Percentiles rank a stretch among this genome's conserved stretches.
These are phyloP conservation scores for Fusarium sp. DNA, from an alignment of 2,329 filamentous ascomycete species.

Conservation along the genomic window DNA sequence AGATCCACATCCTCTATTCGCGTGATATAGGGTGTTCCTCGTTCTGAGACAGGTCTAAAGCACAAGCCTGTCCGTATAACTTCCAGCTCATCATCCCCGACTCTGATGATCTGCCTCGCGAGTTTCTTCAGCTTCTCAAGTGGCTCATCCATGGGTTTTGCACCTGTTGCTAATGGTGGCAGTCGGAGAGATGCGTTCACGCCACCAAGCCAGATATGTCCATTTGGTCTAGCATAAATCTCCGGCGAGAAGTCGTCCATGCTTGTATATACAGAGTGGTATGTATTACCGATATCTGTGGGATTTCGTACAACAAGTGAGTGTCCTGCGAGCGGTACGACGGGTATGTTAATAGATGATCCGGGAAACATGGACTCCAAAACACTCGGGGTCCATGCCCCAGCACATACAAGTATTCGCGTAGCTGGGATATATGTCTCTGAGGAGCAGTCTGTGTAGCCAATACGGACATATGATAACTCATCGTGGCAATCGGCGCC, in stretches of 20 bases:
- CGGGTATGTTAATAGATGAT: conserved; percentile 60
- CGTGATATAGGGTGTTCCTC: conserved; percentile 70
- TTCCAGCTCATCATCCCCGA: conserved; percentile 61
- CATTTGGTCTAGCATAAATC: conserved; percentile 72
- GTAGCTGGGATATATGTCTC: conserved; percentile 68
- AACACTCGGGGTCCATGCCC: conserved; percentile 76
- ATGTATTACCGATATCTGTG: conserved; percentile 55
- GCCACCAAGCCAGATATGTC: conserved; percentile 78
- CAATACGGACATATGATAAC: conserved; percentile 62
- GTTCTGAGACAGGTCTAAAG: conserved; percentile 74
- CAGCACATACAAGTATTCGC: conserved; percentile 72
- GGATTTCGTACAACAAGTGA: conserved; percentile 74
- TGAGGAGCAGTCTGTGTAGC: conserved; percentile 53
- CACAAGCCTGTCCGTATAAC: conserved; percentile 73
- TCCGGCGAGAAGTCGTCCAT: conserved; percentile 73
- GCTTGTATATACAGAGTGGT: conserved; percentile 75
- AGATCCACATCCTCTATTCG: conserved; percentile 66
- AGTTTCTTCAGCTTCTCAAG: conserved; percentile 60
- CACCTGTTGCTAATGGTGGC: conserved; percentile 54
- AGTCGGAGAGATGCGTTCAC: conserved; percentile 72
- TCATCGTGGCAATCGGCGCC: conserved; percentile 59
- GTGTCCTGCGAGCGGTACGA: conserved; percentile 71
- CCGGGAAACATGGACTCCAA: conserved; percentile 71
- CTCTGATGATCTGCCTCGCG: conserved; percentile 58
- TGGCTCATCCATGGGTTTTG: conserved; percentile 38